Evolutionary conservation across 2,329 filamentous ascomycete genomes (phyloP).

Genomic region (Epichloe sp.): DNA sequence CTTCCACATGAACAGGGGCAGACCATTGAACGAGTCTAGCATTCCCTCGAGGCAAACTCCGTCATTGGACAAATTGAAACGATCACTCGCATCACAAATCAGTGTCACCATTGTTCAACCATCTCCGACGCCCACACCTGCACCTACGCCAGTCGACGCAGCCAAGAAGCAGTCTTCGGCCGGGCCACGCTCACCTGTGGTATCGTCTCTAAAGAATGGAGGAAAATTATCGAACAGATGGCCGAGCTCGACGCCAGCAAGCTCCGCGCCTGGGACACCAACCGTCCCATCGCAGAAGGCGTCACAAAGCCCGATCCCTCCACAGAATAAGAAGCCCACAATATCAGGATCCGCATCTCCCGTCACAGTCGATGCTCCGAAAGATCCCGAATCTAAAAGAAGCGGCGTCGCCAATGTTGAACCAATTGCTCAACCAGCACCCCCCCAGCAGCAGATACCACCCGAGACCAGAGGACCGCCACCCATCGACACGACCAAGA

Average conservation of each 20-base stretch:
- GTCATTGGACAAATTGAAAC: slow-evolving; percentile 30
- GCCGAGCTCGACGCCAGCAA: slow-evolving; percentile 6
- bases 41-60: slow-evolving; percentile 36
- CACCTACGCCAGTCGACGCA: background rate
- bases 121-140: slow-evolving; percentile 4
- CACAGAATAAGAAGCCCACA: slow-evolving; percentile 4
- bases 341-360: background rate
- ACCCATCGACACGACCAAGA: background rate
- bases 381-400: background rate
- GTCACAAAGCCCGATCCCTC: background rate
- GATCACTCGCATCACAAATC: slow-evolving; percentile 20
- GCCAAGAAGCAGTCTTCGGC: slow-evolving; percentile 5
- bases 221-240: slow-evolving; percentile 6
- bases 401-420: background rate
- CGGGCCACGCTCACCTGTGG: slow-evolving; percentile 7
- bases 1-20: slow-evolving; percentile 16
- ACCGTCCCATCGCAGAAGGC: background rate
- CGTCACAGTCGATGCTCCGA: background rate
- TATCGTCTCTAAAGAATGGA: slow-evolving; percentile 5
- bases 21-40: slow-evolving; percentile 36
- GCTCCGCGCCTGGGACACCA: slow-evolving; percentile 1
- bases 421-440: background rate
- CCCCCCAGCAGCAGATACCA: background rate
- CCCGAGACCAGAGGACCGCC: background rate
- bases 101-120: slow-evolving; percentile 10